Evolutionary conservation across 78 protist genomes (phyloP).

Genomic region (Speleostelium caveatum): DNA sequence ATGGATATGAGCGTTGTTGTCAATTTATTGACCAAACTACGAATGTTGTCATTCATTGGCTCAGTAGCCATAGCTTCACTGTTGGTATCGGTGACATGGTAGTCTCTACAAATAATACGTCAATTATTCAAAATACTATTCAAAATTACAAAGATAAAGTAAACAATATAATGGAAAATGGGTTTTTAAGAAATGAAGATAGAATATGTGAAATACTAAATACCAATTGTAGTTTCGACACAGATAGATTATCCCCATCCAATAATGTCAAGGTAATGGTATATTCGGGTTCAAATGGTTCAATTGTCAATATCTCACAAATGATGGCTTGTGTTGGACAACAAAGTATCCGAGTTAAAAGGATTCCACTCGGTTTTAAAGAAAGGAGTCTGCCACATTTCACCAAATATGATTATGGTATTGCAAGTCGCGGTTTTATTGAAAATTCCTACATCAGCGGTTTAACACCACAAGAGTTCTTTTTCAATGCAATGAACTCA

Average conservation of each 20-base stretch:
- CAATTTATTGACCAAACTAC: slow-evolving; percentile 91
- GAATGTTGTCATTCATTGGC: slow-evolving; percentile 95
- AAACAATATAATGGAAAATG: slow-evolving; percentile 95
- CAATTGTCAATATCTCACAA: slow-evolving; percentile 98
- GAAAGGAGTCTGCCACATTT: slow-evolving; percentile 99
- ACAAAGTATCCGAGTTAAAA: slow-evolving; percentile 96
- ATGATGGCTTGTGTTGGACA: slow-evolving; percentile 99
- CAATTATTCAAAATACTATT: slow-evolving; percentile 85
- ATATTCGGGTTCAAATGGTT: slow-evolving; percentile 98
- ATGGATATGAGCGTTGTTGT: slow-evolving; percentile 92
- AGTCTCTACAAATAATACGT: slow-evolving; percentile 90
- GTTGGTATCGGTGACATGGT: slow-evolving; percentile 98
- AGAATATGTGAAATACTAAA: too few relatives aligned
- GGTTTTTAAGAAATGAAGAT: too few relatives aligned
- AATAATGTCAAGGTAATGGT: slow-evolving; percentile 99
- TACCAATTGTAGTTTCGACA: too few relatives aligned
- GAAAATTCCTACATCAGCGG: slow-evolving; percentile 98
- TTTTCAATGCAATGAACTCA: slow-evolving; percentile 99
- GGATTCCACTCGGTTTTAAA: slow-evolving; percentile 98
- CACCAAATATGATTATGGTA: slow-evolving; percentile 47
- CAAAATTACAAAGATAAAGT: slow-evolving; percentile 92
- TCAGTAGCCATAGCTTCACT: slow-evolving; percentile 92
- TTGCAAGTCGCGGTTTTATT: slow-evolving; percentile 98
- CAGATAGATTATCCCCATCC: slow-evolving; percentile 76
- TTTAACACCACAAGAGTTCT: slow-evolving; percentile 97